phyloP scores from a whole-genome alignment of 2,329 filamentous ascomycete genomes.

The Fusarium decemcellulare region DNA sequence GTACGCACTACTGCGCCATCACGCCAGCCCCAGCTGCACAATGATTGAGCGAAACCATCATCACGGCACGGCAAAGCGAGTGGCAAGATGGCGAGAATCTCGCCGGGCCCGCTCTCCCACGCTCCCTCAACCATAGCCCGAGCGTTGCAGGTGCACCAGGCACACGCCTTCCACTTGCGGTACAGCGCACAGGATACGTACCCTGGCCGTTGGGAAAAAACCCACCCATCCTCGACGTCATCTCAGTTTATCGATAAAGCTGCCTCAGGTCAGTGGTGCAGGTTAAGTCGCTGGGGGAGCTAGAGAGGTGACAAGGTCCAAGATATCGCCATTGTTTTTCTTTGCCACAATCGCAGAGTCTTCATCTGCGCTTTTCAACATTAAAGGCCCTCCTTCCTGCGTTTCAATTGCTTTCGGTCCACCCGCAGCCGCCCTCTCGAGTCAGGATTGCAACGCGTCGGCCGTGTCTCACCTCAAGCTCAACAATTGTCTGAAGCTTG shows the following conservation, averaged over 20 bases:
- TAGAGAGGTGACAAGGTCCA: conserved; percentile 43
- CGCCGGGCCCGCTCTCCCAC: conserved; percentile 28
- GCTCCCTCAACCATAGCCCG: conserved; percentile 28
- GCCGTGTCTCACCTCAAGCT: conserved; percentile 43
- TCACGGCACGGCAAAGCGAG: conserved; percentile 26
- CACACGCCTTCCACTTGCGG: conserved; percentile 27
- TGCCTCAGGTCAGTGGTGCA: conserved; percentile 36
- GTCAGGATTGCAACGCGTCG: conserved; percentile 24
- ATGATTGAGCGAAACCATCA: conserved; percentile 37
- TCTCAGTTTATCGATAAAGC: conserved; percentile 50
- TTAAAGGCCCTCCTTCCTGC: conserved; percentile 30
- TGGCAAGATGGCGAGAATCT: conserved; percentile 30
- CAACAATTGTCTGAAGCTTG: conserved; percentile 41
- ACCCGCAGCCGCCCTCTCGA: conserved; percentile 19
- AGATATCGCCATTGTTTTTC: conserved; percentile 39
- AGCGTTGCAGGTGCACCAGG: conserved; percentile 17
- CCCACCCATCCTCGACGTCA: conserved; percentile 44
- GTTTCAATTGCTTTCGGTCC: conserved; percentile 18
- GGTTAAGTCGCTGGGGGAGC: conserved; percentile 30
- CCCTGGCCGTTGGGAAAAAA: conserved; percentile 41
- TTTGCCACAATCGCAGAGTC: conserved; percentile 33
- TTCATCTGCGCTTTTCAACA: conserved; percentile 29
- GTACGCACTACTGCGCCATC: conserved; percentile 25
- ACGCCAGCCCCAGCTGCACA: conserved; percentile 26
- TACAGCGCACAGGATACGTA: conserved; percentile 39